phyloP scores from a whole-genome alignment of 441 rosid genomes.

The Pelargonium myrrhifolium region DNA sequence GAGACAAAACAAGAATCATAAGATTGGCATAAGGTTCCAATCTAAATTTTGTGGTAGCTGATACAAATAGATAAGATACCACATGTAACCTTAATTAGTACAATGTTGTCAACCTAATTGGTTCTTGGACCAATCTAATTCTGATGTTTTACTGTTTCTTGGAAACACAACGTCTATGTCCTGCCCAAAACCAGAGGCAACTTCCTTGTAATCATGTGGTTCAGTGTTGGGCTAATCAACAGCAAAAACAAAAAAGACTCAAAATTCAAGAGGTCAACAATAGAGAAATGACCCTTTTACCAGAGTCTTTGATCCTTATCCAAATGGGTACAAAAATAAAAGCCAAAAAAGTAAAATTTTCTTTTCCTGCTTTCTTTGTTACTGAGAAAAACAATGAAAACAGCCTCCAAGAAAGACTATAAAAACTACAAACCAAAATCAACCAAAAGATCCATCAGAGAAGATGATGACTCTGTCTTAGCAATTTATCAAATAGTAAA shows the following conservation, averaged over 20 bases:
- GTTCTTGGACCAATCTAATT: no score
- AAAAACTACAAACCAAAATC: background rate
- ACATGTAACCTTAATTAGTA: no score
- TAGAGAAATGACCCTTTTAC: background rate
- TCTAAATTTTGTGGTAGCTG: background rate
- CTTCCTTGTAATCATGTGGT: no score
- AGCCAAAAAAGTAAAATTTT: background rate
- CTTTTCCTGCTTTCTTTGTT: background rate
- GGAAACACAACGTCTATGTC: no score
- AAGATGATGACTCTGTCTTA: background rate
- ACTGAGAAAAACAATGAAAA: background rate
- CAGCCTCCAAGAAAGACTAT: no score
- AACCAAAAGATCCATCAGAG: background rate
- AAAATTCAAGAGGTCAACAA: background rate
- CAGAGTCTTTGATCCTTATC: background rate
- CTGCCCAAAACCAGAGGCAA: no score
- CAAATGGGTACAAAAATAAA: background rate
- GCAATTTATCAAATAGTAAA: background rate
- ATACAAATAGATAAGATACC: background rate
- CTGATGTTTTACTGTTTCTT: no score
- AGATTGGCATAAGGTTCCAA: constrained; percentile 2
- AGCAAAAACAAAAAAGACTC: background rate
- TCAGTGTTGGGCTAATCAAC: no score
- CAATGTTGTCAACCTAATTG: no score
- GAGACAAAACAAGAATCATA: background rate